Evolutionary conservation across 2,329 filamentous ascomycete genomes (phyloP).

Genomic region (Colletotrichum nymphaeae): DNA sequence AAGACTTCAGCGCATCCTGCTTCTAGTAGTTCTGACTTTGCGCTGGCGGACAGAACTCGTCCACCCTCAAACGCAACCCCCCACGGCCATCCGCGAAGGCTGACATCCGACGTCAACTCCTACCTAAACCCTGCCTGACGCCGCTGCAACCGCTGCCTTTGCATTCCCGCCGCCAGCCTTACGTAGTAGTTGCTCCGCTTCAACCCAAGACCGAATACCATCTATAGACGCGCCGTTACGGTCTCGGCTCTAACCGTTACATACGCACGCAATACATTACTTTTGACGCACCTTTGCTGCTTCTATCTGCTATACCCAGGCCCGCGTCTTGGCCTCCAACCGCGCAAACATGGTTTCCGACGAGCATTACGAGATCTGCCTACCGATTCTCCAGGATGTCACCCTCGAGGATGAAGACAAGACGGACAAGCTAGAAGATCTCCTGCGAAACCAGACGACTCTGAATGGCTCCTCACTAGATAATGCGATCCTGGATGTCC

Average conservation of each 20-base stretch:
- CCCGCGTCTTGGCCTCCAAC: conserved; percentile 22
- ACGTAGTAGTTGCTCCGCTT: conserved; percentile 32
- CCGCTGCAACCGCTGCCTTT: conserved; percentile 3
- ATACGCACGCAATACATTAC: conserved; percentile 33
- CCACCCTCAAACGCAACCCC: neutral
- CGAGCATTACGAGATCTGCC: conserved; percentile 90
- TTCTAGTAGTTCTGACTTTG: conserved; percentile 8
- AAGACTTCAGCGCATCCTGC: neutral
- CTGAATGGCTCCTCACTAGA: conserved; percentile 83
- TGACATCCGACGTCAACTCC: conserved; percentile 28
- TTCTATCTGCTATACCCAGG: conserved; percentile 8
- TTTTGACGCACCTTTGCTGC: conserved; percentile 23
- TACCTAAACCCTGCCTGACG: conserved; percentile 4
- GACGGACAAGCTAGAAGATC: conserved; percentile 85
- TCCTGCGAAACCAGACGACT: conserved; percentile 82
- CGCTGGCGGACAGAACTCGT: neutral
- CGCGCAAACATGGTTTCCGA: conserved; percentile 84
- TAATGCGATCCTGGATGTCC: conserved; percentile 88
- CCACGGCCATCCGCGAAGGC: conserved; percentile 15
- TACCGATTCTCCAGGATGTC: conserved; percentile 86
- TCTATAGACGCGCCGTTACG: conserved; percentile 33
- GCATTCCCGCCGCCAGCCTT: conserved; percentile 27
- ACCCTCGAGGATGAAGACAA: conserved; percentile 93
- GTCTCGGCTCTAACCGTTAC: conserved; percentile 18
- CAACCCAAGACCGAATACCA: conserved; percentile 24